These are phyloP conservation scores for Ramaria rubella DNA, from an alignment of 768 basidiomycete genomes.

Conservation along the genomic window DNA sequence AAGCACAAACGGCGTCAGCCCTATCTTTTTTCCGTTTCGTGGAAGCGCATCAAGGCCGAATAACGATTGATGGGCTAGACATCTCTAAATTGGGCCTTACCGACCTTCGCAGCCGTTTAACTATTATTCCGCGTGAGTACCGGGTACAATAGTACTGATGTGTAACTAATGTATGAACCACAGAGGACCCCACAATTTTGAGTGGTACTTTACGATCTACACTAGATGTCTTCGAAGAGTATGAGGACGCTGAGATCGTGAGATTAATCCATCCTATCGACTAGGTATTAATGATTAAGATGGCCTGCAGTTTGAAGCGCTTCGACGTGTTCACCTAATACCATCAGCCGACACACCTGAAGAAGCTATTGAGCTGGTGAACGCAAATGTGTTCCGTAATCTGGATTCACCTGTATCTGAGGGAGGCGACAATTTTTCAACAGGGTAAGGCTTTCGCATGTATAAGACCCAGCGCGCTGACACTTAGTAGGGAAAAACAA, in stretches of 20 bases:
- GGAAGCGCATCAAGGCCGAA: slow-evolving; percentile 73
- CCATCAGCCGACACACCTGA: slow-evolving; percentile 42
- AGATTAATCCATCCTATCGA: slow-evolving; percentile 20
- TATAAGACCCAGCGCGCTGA: not conserved
- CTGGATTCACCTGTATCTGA: slow-evolving; percentile 71
- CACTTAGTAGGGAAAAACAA: slow-evolving; percentile 58
- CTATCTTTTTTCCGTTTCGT: slow-evolving; percentile 87
- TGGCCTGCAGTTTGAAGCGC: slow-evolving; percentile 65
- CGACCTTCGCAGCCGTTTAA: slow-evolving; percentile 70
- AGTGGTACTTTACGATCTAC: slow-evolving; percentile 77
- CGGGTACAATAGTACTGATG: not conserved
- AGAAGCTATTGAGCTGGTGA: slow-evolving; percentile 45
- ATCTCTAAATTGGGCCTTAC: slow-evolving; percentile 75
- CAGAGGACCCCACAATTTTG: slow-evolving; percentile 86
- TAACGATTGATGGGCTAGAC: slow-evolving; percentile 71
- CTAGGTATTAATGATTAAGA: not conserved
- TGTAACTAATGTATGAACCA: not conserved
- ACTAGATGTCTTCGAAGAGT: slow-evolving; percentile 82
- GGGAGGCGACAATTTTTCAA: slow-evolving; percentile 86
- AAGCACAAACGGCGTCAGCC: slow-evolving; percentile 28
- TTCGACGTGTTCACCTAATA: slow-evolving; percentile 79
- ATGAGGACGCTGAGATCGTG: slow-evolving; percentile 77
- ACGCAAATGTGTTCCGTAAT: slow-evolving; percentile 70
- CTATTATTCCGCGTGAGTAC: slow-evolving; percentile 64
- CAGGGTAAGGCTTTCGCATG: slow-evolving; percentile 43